Percentiles rank a stretch among this genome's conserved stretches.
phyloP scores from a whole-genome alignment of 2,329 filamentous ascomycete genomes.

The Tolypocladium sp. region DNA sequence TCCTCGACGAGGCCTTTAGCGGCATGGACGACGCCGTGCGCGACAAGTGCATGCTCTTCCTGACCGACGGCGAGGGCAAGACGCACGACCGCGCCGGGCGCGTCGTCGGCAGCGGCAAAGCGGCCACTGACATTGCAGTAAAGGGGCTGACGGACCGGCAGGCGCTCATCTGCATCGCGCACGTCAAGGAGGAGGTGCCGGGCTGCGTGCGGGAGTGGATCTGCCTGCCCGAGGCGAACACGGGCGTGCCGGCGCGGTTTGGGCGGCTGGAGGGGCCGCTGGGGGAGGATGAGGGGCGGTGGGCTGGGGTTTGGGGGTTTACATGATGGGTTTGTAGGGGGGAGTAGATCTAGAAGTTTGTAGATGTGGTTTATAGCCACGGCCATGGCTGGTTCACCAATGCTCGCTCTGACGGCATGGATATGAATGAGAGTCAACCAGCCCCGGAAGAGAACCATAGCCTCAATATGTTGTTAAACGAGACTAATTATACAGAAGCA shows the following conservation, averaged over 20 bases:
- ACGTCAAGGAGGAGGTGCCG: slow-evolving; percentile 84
- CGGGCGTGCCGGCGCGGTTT: slow-evolving; percentile 49
- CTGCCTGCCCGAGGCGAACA: slow-evolving; percentile 69
- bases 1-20: slow-evolving; percentile 82
- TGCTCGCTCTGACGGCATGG: too few relatives aligned
- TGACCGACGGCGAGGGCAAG: slow-evolving; percentile 54
- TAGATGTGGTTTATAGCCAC: too few relatives aligned
- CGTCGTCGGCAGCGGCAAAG: slow-evolving; percentile 37
- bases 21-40: slow-evolving; percentile 74
- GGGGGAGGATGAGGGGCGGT: slow-evolving; percentile 44
- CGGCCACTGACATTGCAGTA: slow-evolving; percentile 32
- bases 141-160: slow-evolving; percentile 59
- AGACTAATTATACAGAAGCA: too few relatives aligned
- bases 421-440: too few relatives aligned
- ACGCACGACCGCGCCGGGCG: slow-evolving; percentile 21
- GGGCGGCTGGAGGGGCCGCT: slow-evolving; percentile 56
- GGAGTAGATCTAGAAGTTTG: not conserved
- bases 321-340: not conserved
- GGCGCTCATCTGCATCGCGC: slow-evolving; percentile 85
- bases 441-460: too few relatives aligned
- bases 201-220: slow-evolving; percentile 77
- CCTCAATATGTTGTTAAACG: too few relatives aligned
- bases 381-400: too few relatives aligned
- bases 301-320: slow-evolving; percentile 57
- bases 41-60: slow-evolving; percentile 80